These are phyloP conservation scores for Agaricus blazei DNA, from an alignment of 768 basidiomycete species.

Conservation along the genomic window DNA sequence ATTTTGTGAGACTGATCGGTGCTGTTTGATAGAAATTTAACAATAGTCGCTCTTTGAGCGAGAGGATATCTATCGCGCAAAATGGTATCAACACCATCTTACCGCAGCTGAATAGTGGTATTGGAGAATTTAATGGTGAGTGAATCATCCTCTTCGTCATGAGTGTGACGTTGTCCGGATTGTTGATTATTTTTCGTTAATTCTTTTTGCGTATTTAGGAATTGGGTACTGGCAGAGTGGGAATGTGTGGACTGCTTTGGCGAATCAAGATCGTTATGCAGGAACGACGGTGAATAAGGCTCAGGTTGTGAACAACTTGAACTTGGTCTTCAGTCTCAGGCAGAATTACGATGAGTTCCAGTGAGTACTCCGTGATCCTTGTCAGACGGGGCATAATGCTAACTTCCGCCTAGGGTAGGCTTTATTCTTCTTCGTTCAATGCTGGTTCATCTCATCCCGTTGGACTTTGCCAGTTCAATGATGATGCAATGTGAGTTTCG, in stretches of 20 bases:
- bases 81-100: slow-evolving; percentile 36
- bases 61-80: slow-evolving; percentile 37
- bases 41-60: slow-evolving; percentile 29
- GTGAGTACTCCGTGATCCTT: slow-evolving; percentile 17
- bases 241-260: slow-evolving; percentile 47
- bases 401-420: slow-evolving; percentile 14
- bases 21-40: slow-evolving; percentile 30
- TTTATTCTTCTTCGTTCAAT: background rate
- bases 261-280: slow-evolving; percentile 38
- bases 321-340: slow-evolving; percentile 32
- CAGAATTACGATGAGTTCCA: slow-evolving; percentile 38
- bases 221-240: slow-evolving; percentile 51
- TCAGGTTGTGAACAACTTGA: slow-evolving; percentile 33
- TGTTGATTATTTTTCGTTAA: background rate
- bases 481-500: slow-evolving; percentile 37
- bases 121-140: slow-evolving; percentile 39
- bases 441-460: background rate
- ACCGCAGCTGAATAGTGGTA: slow-evolving; percentile 29
- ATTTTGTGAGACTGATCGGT: background rate
- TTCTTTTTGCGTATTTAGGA: slow-evolving; percentile 20
- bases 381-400: background rate
- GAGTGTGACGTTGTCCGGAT: background rate
- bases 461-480: slow-evolving; percentile 32
- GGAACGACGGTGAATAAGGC: slow-evolving; percentile 32
- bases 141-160: background rate